phyloP scores from a whole-genome alignment of 352 stramenopile genomes.

The Phytophthora cajani region DNA sequence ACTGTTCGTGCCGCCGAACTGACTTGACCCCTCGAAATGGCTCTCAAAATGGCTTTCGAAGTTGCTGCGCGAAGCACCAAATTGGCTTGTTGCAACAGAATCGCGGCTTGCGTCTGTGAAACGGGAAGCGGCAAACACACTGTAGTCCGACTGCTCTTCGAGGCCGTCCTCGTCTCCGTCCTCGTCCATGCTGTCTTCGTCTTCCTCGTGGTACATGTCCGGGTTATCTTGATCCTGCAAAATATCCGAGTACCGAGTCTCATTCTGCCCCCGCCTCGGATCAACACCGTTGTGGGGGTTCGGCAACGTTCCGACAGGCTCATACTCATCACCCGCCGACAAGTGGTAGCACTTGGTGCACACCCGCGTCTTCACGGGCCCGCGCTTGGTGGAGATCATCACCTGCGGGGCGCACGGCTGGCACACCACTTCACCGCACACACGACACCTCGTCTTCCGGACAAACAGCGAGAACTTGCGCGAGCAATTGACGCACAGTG shows the following conservation, averaged over 20 bases:
- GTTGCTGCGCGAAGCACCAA: slow-evolving; percentile 24
- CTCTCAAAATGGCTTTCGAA: slow-evolving; percentile 39
- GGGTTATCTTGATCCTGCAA: slow-evolving; percentile 38
- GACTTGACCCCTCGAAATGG: slow-evolving; percentile 29
- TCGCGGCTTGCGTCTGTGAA: slow-evolving; percentile 58
- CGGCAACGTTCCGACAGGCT: slow-evolving; percentile 24
- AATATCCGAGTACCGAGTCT: slow-evolving; percentile 54
- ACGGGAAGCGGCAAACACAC: slow-evolving; percentile 60
- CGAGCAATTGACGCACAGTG: slow-evolving; percentile 63
- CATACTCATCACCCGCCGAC: slow-evolving; percentile 41
- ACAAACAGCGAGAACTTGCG: slow-evolving; percentile 78
- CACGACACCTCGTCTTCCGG: slow-evolving; percentile 72
- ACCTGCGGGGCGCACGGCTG: slow-evolving; percentile 72
- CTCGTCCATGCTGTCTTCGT: slow-evolving; percentile 48
- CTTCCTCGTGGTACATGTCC: slow-evolving; percentile 26
- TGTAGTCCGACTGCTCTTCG: slow-evolving; percentile 61
- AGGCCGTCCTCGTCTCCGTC: slow-evolving; percentile 56
- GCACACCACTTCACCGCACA: slow-evolving; percentile 81
- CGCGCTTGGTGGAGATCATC: slow-evolving; percentile 42
- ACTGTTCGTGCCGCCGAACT: slow-evolving; percentile 27
- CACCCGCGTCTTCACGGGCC: slow-evolving; percentile 60
- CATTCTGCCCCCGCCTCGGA: slow-evolving; percentile 38
- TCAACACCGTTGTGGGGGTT: slow-evolving; percentile 20
- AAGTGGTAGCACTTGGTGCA: slow-evolving; percentile 63
- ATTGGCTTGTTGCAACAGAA: slow-evolving; percentile 37